A percentile compares a stretch with the other conserved stretches of the same genome.
phyloP scores from a whole-genome alignment of 495 filamentous ascomycete species.

The Pyrenula aspistea region DNA sequence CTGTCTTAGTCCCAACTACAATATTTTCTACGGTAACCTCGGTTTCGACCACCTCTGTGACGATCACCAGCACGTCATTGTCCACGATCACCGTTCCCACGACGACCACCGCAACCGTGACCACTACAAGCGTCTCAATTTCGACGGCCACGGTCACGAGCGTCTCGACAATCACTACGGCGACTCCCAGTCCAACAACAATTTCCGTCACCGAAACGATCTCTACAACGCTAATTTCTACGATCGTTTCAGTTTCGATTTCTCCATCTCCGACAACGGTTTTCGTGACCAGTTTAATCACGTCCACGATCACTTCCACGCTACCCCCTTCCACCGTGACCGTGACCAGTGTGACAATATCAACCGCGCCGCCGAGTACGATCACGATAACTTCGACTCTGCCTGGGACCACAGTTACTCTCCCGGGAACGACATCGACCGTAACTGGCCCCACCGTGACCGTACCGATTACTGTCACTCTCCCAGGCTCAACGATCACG shows the following conservation, averaged over 20 bases:
- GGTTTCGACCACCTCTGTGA: slow-evolving; percentile 1
- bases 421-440: slow-evolving; percentile 16
- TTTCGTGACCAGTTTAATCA: slow-evolving; percentile 6
- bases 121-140: slow-evolving; percentile 3
- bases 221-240: slow-evolving; percentile 7
- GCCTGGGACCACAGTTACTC: slow-evolving; percentile 11
- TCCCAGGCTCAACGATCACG: slow-evolving; percentile 5
- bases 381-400: slow-evolving; percentile 1
- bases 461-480: neutral
- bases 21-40: slow-evolving; percentile 3
- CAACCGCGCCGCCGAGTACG: slow-evolving; percentile 1
- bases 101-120: slow-evolving; percentile 1
- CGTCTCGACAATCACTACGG: slow-evolving; percentile 5
- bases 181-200: slow-evolving; percentile 2
- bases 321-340: slow-evolving; percentile 13
- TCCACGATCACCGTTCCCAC: slow-evolving; percentile 2
- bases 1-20: slow-evolving; percentile 4
- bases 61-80: slow-evolving; percentile 1
- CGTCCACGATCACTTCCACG: slow-evolving; percentile 9
- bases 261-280: slow-evolving; percentile 1
- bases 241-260: slow-evolving; percentile 1
- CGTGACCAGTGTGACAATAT: slow-evolving; percentile 7
- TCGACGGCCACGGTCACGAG: slow-evolving; percentile 1
- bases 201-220: slow-evolving; percentile 13
- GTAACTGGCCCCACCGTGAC: slow-evolving; percentile 15